Base-by-base conservation (phyloP, 352 stramenopile genomes). In the Globisporangium polare region DNA sequence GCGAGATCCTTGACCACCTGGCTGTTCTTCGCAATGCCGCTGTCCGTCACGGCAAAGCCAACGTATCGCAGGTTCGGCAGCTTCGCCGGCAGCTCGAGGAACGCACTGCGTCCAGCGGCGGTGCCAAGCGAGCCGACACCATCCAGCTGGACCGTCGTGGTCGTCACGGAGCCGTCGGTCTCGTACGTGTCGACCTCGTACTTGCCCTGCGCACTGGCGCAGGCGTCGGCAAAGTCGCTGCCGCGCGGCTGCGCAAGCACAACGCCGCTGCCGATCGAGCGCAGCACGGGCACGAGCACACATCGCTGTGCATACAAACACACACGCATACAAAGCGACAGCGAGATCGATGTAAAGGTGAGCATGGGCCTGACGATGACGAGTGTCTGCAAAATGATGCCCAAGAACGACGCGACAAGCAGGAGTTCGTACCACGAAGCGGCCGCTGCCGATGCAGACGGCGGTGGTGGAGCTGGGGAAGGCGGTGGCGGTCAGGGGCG, bases 181-280 rank as follows among this genome's bases (percentile, higher is more conserved):
- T 86, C 56, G 58, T 90, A 74, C 6, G 72, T 88, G 66, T 91
- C 83, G 18, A 90, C 68, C 58, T 91, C 81, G 64, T 91, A 93
- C 33, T 62, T 63, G 33, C 76, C 69, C 20, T 75, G 43, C 7
- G 60, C 50, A 4, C 58, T 56, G 18, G 61, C 55, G 46, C 74
- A 86, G 4, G 62, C 65, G n/a, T 72, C 62, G 15, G 74, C 73
- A 58, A 93, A 93, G 63, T 73, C 77, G 1, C 52, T 65, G 7
- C 81, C 80, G 22, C 83, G 74, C 3, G 81, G 78, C 66, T 93
- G 83, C 37, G 78, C 67, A n/a, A 93, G 59, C 10, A 93, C 62
- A 10, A 88, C 80, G n/a, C 54, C 58, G 31, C 61, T 71, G 15
- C 66, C 74, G 2, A 75, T 39, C 7, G 71, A 65, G 24, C 68